Conservation (phyloP, 345 rosid genomes). For the Salix brachista region DNA sequence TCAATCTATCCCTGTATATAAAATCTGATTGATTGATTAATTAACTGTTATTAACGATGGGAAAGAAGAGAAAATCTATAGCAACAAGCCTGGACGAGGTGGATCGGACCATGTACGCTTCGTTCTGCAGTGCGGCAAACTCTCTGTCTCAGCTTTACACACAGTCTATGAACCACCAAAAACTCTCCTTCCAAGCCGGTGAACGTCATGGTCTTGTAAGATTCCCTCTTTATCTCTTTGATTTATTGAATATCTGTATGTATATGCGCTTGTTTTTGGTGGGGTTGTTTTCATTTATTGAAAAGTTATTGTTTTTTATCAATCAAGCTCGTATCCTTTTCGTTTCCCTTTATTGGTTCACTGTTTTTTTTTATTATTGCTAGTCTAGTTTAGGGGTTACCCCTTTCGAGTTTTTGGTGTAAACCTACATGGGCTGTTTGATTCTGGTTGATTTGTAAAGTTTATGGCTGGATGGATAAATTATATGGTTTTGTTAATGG, state of each 20-base stretch:
- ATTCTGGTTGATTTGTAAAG: background rate
- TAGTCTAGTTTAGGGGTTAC: background rate
- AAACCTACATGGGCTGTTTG: background rate
- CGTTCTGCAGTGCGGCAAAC: slow-evolving; percentile 91
- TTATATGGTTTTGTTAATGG: background rate
- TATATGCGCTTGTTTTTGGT: background rate
- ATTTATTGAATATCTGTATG: background rate
- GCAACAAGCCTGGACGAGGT: slow-evolving; percentile 86
- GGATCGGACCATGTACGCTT: slow-evolving; percentile 79
- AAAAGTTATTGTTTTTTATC: background rate
- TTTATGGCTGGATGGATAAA: background rate
- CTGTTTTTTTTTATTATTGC: background rate
- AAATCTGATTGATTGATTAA: background rate
- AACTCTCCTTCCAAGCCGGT: slow-evolving; percentile 32
- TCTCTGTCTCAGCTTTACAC: slow-evolving; percentile 88
- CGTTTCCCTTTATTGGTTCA: background rate
- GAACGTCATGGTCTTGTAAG: slow-evolving; percentile 30
- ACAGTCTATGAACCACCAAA: slow-evolving; percentile 33
- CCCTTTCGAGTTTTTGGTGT: background rate
- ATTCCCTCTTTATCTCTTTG: background rate
- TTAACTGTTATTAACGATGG: slow-evolving; percentile 38
- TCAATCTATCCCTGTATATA: background rate
- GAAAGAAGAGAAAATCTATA: slow-evolving; percentile 84
- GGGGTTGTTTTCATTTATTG: background rate
- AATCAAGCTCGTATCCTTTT: background rate